These are phyloP conservation scores for Hibiscus syriacus DNA, from an alignment of 345 rosid species.

Conservation along the genomic window DNA sequence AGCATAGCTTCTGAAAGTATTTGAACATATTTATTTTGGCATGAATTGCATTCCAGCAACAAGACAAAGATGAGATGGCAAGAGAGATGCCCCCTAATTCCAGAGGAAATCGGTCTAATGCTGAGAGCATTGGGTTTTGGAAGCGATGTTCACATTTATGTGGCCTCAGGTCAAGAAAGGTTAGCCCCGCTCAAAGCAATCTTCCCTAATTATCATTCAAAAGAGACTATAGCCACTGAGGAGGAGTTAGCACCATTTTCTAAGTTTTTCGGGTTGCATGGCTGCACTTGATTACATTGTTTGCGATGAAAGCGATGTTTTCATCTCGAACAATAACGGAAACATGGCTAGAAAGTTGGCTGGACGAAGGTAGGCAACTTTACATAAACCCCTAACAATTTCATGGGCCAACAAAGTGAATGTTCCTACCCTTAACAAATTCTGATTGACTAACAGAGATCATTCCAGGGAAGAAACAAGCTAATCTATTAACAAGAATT, in stretches of 20 bases:
- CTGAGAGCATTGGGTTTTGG: conserved; percentile 82
- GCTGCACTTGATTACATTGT: conserved; percentile 96
- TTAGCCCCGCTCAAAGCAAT: conserved; percentile 70
- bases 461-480: no score
- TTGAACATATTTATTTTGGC: conserved; percentile 6
- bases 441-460: no score
- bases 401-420: no score
- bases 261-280: conserved; percentile 74
- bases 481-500: no score
- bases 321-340: no score
- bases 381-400: conserved; percentile 39
- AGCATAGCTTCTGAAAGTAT: background rate
- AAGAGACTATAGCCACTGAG: no score
- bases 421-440: no score
- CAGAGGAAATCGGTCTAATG: conserved; percentile 88
- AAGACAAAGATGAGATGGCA: conserved; percentile 72
- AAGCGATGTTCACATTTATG: conserved; percentile 72
- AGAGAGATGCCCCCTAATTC: conserved; percentile 87
- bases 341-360: no score
- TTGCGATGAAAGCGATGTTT: no score
- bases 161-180: conserved; percentile 84
- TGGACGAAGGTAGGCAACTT: conserved; percentile 66
- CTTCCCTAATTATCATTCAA: conserved; percentile 78
- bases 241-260: conserved; percentile 60
- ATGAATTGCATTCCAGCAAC: conserved; percentile 39